Percentiles rank a stretch among this genome's conserved stretches.
Evolutionary conservation across 2,329 filamentous ascomycete genomes (phyloP).

Genomic region (Bipolaris zeicola): DNA sequence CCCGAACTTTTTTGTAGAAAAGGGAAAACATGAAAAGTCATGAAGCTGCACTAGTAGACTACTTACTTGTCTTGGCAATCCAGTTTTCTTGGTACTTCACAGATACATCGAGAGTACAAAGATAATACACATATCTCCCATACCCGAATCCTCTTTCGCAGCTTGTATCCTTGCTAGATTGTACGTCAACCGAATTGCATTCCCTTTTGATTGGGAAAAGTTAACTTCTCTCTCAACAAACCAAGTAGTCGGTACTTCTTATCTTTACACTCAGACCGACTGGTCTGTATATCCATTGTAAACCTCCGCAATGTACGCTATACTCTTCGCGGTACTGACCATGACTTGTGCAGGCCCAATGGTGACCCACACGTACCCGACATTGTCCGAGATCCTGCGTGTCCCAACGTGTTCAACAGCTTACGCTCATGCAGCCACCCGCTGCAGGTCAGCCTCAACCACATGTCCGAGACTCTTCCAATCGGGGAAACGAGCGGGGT

Average conservation of each 20-base stretch:
- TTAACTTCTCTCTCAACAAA: neutral
- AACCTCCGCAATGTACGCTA: neutral
- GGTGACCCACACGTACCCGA: neutral
- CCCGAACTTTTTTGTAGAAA: neutral
- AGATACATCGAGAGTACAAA: too few relatives aligned
- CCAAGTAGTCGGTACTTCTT: neutral
- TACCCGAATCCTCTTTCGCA: too few relatives aligned
- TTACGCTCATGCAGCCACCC: constrained; percentile 11
- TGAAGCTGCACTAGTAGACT: too few relatives aligned
- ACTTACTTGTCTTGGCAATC: too few relatives aligned
- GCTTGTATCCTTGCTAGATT: too few relatives aligned
- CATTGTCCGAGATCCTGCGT: neutral
- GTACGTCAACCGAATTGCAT: too few relatives aligned
- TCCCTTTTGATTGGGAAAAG: too few relatives aligned
- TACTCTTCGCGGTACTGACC: neutral
- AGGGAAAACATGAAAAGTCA: too few relatives aligned
- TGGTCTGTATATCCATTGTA: neutral
- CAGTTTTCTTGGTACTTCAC: too few relatives aligned
- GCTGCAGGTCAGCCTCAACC: constrained; percentile 12
- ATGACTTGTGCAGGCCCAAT: neutral
- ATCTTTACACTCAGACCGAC: neutral
- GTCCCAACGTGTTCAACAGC: constrained; percentile 8
- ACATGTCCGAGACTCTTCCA: neutral
- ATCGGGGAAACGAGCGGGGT: neutral
- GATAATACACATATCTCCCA: too few relatives aligned